A percentile compares a stretch with the other conserved stretches of the same genome.
Conservation (phyloP, 2,329 filamentous ascomycete genomes). For the Penicillium sp. region DNA sequence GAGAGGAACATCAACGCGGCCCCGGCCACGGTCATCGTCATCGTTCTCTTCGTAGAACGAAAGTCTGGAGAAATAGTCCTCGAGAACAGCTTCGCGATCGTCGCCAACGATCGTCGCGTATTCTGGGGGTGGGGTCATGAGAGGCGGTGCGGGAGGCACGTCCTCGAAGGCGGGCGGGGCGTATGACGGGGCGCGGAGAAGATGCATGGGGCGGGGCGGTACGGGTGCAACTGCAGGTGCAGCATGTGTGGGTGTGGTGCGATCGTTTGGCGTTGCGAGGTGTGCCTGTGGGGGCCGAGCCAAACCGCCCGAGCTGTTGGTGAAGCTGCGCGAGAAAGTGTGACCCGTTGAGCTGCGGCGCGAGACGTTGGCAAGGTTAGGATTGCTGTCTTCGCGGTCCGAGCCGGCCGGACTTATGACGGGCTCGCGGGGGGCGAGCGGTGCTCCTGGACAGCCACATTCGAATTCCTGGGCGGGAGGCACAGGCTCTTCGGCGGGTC, state of each 20-base stretch:
- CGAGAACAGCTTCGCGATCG: constrained; percentile 67
- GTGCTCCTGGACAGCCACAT: constrained; percentile 69
- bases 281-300: constrained; percentile 53
- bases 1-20: constrained; percentile 58
- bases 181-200: constrained; percentile 80
- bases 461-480: constrained; percentile 59
- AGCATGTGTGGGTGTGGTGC: constrained; percentile 38
- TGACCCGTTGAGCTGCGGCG: constrained; percentile 22
- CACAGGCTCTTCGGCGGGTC: constrained; percentile 52
- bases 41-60: constrained; percentile 66
- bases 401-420: constrained; percentile 16
- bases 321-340: constrained; percentile 39
- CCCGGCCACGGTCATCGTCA: constrained; percentile 51
- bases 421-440: constrained; percentile 38
- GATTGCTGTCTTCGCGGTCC: constrained; percentile 32
- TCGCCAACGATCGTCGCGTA: constrained; percentile 77
- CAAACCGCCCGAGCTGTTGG: constrained; percentile 42
- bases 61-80: constrained; percentile 83
- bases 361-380: constrained; percentile 18
- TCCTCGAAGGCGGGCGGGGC: constrained; percentile 86
- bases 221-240: no score
- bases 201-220: constrained; percentile 72
- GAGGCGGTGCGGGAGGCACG: constrained; percentile 71
- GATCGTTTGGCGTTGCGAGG: constrained; percentile 46
- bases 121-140: constrained; percentile 78